A percentile compares a stretch with the other conserved stretches of the same genome.
Evolutionary conservation across 164 flowering plant species (phyloP).

Genomic region (Tinospora cordifolia): DNA sequence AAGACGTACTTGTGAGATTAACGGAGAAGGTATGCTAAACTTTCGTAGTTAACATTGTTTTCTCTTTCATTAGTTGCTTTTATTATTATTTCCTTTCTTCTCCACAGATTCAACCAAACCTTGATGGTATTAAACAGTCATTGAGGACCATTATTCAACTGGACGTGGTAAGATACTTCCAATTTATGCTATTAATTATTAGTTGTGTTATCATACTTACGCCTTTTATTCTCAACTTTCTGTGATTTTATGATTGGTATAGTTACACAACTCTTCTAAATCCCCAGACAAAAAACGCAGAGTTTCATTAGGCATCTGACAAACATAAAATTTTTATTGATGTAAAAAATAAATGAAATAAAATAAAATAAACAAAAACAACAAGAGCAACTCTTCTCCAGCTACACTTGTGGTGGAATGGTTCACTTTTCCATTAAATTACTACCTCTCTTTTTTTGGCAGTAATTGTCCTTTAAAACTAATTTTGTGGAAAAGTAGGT

Average conservation of each 20-base stretch:
- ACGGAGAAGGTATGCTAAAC: constrained; percentile 58
- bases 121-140: constrained; percentile 48
- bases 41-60: constrained; percentile 4
- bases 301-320: too few species aligned
- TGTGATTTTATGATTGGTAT: neutral
- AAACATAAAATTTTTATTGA: too few species aligned
- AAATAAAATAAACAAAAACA: too few species aligned
- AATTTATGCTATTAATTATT: neutral
- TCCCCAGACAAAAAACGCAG: too few species aligned
- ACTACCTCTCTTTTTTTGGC: neutral
- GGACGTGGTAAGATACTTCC: constrained; percentile 54
- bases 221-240: neutral
- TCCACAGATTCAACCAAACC: constrained; percentile 53
- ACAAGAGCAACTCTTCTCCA: neutral
- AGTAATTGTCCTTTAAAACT: neutral
- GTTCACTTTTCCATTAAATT: neutral
- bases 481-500: constrained; percentile 36
- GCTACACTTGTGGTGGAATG: neutral
- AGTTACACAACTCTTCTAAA: too few species aligned
- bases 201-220: neutral
- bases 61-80: neutral
- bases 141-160: constrained; percentile 39
- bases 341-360: too few species aligned
- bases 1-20: constrained; percentile 61
- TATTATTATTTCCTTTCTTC: constrained; percentile 5